Evolutionary conservation across 2,329 filamentous ascomycete species (phyloP), one percentile per base, ranked within the genome.

Genomic region (Apiospora aurea): DNA sequence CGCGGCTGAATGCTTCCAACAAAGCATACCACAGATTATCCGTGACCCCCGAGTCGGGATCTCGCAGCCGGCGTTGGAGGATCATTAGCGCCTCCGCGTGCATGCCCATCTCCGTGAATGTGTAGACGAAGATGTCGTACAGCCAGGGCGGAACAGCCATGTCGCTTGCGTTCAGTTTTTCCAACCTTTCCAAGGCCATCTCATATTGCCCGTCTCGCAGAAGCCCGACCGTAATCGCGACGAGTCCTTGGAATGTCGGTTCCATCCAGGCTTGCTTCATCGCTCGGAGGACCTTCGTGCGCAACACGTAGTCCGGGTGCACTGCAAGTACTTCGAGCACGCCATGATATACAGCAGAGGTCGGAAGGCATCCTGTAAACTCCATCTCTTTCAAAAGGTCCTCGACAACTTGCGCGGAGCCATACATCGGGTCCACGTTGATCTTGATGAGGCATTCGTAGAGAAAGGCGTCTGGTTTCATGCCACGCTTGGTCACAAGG

Each of bases 201-300:
- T 98, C 96, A 74, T 94, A 91, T 77, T 97, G 92, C 0, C 91
- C 89, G 76, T 98, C 95, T 26, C 95, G 89, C 47, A 98, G 85
- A 72, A 97, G 83, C 0, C 94, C 94, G 13, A 94, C 83, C 1
- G 92, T 88, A 26, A 97, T 85, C 78, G 89, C 90, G 76, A 93
- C 89, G 79, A 88, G 89, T 11, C 91, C 92, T 8, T 87, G 85
- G 14, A 86, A 87, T 57, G 86, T 89, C 11, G 93, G 83, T 11
- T 85, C 83, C 70, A 93, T 87, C 93, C 94, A 97, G 74, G 90
- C 87, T 71, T 90, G 86, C 77, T 90, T 89, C 92, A 96, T 94
- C 71, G 92, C 91, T 71, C 89, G 84, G 51, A 98, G 83, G 4
- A 97, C 87, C 47, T 91, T 87, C 70, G 89, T 88, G 47, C 95